Percentiles rank a stretch among this genome's conserved stretches.
These are phyloP conservation scores for Karstenula rhodostoma DNA, from an alignment of 2,329 filamentous ascomycete genomes.

Conservation along the genomic window DNA sequence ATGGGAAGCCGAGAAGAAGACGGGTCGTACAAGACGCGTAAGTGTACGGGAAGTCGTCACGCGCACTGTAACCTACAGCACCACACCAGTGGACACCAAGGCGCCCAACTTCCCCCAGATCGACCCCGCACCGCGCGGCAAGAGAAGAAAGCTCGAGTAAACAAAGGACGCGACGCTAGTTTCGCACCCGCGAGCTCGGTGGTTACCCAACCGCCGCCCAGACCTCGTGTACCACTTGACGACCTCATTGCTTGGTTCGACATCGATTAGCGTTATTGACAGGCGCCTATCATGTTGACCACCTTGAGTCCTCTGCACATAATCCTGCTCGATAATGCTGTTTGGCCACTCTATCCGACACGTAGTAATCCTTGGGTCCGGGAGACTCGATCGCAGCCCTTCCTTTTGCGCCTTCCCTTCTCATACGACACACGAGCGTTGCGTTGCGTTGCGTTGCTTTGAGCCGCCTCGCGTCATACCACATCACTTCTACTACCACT, in stretches of 20 bases:
- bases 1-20: constrained; percentile 77
- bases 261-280: constrained; percentile 30
- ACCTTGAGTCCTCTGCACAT: constrained; percentile 18
- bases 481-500: constrained; percentile 20
- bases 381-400: constrained; percentile 45
- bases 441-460: constrained; percentile 10
- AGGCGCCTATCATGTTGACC: constrained; percentile 25
- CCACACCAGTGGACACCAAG: constrained; percentile 53
- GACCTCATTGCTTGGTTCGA: constrained; percentile 22
- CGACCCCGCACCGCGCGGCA: constrained; percentile 89
- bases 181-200: constrained; percentile 31
- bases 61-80: constrained; percentile 89
- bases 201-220: constrained; percentile 34
- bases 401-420: constrained; percentile 27
- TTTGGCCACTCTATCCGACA: constrained; percentile 14
- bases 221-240: constrained; percentile 26
- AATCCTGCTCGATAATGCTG: constrained; percentile 24
- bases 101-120: constrained; percentile 65
- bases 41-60: constrained; percentile 90
- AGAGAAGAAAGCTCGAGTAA: constrained; percentile 78
- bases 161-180: constrained; percentile 26
- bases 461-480: constrained; percentile 9
- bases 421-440: constrained; percentile 16
- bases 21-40: constrained; percentile 65
- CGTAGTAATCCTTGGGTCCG: constrained; percentile 43